Base-by-base conservation (phyloP, 805 yeast genomes). In the Candida oleophila region DNA sequence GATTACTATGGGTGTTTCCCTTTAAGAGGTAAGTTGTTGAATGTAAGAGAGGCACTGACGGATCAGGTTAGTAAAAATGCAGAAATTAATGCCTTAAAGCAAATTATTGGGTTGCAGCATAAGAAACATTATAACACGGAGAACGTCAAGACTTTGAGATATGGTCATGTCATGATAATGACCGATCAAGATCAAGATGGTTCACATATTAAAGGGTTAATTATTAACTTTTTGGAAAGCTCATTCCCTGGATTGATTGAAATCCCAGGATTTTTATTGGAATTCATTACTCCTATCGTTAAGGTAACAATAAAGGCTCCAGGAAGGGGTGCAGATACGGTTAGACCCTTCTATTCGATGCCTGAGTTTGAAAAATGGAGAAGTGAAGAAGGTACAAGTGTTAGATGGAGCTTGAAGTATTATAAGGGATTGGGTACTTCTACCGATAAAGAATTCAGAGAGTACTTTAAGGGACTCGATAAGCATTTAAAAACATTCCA, bases 101-200 rank as follows among this genome's bases (percentile, higher is more conserved):
- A 92, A 62, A 94, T 94, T 56, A 87, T 94, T 73, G 99, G 99
- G 18, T 73, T 94, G 46, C 97, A 91, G 65, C 99, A 94, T 68
- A 89, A 87, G 57, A 92, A 89, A 68, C 75, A 74, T 38, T 94
- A 94, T 62, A 69, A 64, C 16, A 48, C 64, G 0, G 83, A 82
- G 18, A 85, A 83, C 53, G 74, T 87, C 14, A 79, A 80, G 47
- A 82, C 85, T 3, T 73, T 94, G 51, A 82, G 99, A 64, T 94
- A 94, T 61, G 99, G 99, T 33, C 96, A 90, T 64, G 79, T 94
- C 43, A 94, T 94, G 98, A 90, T 94, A 62, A 94, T 94, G 98
- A 90, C 99, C 4, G 99, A 94, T 86, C 99, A 94, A 70, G 99
- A 94, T 89, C 96, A 91, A 57, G 99, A 94, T 77, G 99, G 99